Conservation (phyloP, 169 alveolate genomes). For the Babesia gibsoni region DNA sequence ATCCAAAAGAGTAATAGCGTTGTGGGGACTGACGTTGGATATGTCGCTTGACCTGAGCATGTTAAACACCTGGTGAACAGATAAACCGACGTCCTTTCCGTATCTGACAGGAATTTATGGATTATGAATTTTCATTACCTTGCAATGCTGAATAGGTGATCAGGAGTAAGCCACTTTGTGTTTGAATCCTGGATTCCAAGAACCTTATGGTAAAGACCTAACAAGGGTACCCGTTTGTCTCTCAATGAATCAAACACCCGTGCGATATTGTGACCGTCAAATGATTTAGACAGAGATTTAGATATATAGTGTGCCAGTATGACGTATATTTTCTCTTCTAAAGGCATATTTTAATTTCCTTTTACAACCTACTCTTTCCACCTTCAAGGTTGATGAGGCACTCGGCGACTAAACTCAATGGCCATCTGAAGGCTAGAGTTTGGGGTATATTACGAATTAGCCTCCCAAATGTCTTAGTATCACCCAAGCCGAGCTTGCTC, state of each 20-base stretch:
- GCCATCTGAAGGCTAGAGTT: conserved; percentile 58
- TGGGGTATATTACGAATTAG: conserved; percentile 59
- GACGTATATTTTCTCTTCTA: conserved; percentile 30
- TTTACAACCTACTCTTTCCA: not conserved
- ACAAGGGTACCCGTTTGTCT: conserved; percentile 15
- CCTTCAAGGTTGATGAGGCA: conserved; percentile 20
- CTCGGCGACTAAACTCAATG: conserved; percentile 36
- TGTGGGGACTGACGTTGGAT: not conserved
- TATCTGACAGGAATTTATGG: conserved; percentile 1
- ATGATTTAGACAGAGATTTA: not conserved
- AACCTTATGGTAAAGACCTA: conserved; percentile 51
- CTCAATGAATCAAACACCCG: conserved; percentile 46
- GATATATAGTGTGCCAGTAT: conserved; percentile 34
- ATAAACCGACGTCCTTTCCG: conserved; percentile 26
- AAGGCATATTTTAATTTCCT: not conserved
- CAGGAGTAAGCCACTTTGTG: conserved; percentile 37
- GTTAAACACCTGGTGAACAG: not conserved
- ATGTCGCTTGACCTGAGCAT: not conserved
- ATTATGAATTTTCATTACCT: conserved; percentile 15
- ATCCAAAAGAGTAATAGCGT: conserved; percentile 6
- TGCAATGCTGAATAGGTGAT: conserved; percentile 38
- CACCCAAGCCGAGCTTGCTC: conserved; percentile 36
- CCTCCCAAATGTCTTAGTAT: conserved; percentile 40
- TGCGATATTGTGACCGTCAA: conserved; percentile 8
- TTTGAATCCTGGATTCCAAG: conserved; percentile 4